Conservation (phyloP, 371 early-diverging fungal genomes). For the Zychaea mexicana region DNA sequence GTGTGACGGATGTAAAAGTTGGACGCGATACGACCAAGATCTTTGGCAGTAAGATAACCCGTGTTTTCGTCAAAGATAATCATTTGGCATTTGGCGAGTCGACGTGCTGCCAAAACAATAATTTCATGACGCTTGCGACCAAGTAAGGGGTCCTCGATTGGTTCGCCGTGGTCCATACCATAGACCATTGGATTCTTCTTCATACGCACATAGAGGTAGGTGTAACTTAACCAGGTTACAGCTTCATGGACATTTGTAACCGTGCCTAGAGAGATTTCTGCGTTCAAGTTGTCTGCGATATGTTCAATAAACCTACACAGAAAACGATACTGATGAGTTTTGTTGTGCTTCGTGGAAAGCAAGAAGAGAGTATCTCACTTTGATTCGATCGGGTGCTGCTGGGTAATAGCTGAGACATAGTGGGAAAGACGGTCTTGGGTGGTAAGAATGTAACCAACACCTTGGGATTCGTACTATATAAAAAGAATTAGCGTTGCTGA, state of each 20-base stretch:
- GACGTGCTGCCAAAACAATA: constrained; percentile 17
- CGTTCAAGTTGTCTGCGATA: constrained; percentile 94
- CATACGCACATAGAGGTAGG: constrained; percentile 98
- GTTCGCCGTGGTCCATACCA: constrained; percentile 79
- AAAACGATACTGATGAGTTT: neutral
- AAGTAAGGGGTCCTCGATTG: constrained; percentile 79
- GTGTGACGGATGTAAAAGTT: constrained; percentile 88
- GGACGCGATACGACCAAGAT: constrained; percentile 92
- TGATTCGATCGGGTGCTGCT: constrained; percentile 97
- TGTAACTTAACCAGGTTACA: constrained; percentile 96
- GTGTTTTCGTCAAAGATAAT: constrained; percentile 85
- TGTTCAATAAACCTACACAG: constrained; percentile 70
- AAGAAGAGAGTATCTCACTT: constrained; percentile 33
- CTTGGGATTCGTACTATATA: constrained; percentile 80
- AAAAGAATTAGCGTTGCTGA: no score
- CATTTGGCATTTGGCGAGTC: constrained; percentile 89
- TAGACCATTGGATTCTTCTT: constrained; percentile 92
- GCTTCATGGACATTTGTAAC: constrained; percentile 94
- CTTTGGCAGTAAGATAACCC: constrained; percentile 85
- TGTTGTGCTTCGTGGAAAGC: no score
- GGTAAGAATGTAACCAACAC: constrained; percentile 93
- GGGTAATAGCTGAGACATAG: constrained; percentile 95
- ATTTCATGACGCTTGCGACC: constrained; percentile 30
- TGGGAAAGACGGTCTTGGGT: constrained; percentile 89
- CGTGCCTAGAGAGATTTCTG: constrained; percentile 96